phyloP scores from a whole-genome alignment of 768 basidiomycete genomes.

The Russula earlei region DNA sequence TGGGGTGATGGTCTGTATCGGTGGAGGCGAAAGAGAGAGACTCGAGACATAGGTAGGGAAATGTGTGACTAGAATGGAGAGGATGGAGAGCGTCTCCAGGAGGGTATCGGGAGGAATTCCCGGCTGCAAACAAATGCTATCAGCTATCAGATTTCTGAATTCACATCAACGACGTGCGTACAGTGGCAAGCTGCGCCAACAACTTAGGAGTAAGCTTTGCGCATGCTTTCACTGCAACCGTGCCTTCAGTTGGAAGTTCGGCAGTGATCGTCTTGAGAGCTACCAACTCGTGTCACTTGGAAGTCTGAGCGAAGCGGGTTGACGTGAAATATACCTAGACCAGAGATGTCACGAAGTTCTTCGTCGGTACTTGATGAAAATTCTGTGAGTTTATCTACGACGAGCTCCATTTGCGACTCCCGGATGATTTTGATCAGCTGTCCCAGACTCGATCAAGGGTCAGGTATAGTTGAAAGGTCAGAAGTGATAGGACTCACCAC shows the following conservation, averaged over 20 bases:
- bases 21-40: conserved; percentile 43
- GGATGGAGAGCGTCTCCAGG: conserved; percentile 73
- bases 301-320: not conserved
- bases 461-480: not conserved
- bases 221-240: conserved; percentile 70
- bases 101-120: conserved; percentile 72
- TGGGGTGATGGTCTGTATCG: conserved; percentile 59
- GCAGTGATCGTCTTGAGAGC: conserved; percentile 93
- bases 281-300: conserved; percentile 25
- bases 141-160: not conserved
- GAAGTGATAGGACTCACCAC: conserved; percentile 45
- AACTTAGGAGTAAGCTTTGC: conserved; percentile 79
- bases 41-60: conserved; percentile 63
- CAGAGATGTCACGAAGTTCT: conserved; percentile 88
- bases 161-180: conserved; percentile 24
- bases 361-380: conserved; percentile 84
- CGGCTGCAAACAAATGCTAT: conserved; percentile 31
- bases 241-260: conserved; percentile 77
- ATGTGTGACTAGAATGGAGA: conserved; percentile 80
- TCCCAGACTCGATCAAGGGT: conserved; percentile 50
- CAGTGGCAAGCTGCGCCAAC: conserved; percentile 68
- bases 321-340: conserved; percentile 52
- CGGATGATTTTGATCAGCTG: conserved; percentile 84
- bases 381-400: conserved; percentile 83
- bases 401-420: conserved; percentile 71